Evolutionary conservation across 2,329 filamentous ascomycete species (phyloP).

Genomic region (Calycina marina): DNA sequence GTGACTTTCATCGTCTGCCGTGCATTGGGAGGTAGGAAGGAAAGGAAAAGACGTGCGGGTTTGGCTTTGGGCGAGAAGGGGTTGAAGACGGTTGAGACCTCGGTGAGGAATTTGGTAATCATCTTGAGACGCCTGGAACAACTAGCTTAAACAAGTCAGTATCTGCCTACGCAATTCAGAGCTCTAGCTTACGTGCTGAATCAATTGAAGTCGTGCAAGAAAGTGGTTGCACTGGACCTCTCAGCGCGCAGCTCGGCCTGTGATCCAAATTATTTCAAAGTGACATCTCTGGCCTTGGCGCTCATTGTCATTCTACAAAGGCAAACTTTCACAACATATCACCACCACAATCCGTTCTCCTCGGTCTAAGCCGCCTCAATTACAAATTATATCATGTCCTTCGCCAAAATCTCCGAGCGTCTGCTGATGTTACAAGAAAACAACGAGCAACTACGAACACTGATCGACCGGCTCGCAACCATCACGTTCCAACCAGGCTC

Average conservation of each 20-base stretch:
- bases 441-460: constrained; percentile 38
- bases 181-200: no score
- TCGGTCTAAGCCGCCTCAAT: no score
- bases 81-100: constrained; percentile 79
- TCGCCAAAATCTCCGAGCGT: constrained; percentile 47
- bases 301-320: no score
- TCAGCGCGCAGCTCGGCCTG: no score
- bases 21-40: constrained; percentile 67
- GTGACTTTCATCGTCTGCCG: constrained; percentile 64
- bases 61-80: constrained; percentile 72
- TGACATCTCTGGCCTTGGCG: no score
- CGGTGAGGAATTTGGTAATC: constrained; percentile 78
- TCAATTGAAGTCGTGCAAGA: no score
- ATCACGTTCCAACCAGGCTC: constrained; percentile 45
- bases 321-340: no score
- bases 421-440: constrained; percentile 45
- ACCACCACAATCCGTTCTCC: no score
- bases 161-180: no score
- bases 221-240: no score
- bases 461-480: constrained; percentile 43
- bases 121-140: constrained; percentile 40
- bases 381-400: constrained; percentile 31
- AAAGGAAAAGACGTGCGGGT: constrained; percentile 77
- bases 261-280: no score
- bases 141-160: no score